Evolutionary conservation across 306 rosid genomes (phyloP).

Genomic region (Psophocarpus tetragonolobus): DNA sequence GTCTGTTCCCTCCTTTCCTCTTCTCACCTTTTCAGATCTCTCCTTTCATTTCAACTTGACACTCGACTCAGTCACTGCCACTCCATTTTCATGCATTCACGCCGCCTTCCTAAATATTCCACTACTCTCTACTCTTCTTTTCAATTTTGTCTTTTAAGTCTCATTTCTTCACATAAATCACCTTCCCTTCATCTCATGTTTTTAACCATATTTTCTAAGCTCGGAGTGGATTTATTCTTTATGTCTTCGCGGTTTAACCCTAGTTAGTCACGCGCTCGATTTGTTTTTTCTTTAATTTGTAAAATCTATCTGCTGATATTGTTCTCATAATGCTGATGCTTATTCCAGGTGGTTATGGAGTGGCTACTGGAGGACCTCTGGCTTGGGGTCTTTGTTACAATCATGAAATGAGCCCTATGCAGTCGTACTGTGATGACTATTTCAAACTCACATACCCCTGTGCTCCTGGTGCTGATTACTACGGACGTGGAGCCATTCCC

Average conservation of each 20-base stretch:
- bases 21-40: too few species aligned
- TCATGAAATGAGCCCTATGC: slow-evolving; percentile 96
- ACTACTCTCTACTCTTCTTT: too few species aligned
- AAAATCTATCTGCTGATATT: background rate
- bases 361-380: slow-evolving; percentile 93
- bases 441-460: slow-evolving; percentile 87
- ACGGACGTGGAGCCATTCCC: slow-evolving; percentile 98
- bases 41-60: too few species aligned
- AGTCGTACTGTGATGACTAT: slow-evolving; percentile 79
- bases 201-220: background rate
- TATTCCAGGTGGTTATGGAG: slow-evolving; percentile 92
- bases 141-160: too few species aligned
- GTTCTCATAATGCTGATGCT: slow-evolving; percentile 32
- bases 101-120: too few species aligned
- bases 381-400: slow-evolving; percentile 98
- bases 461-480: slow-evolving; percentile 83
- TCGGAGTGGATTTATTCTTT: background rate
- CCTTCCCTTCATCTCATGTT: too few species aligned
- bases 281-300: slow-evolving; percentile 5
- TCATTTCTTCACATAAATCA: too few species aligned
- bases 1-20: too few species aligned
- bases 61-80: too few species aligned
- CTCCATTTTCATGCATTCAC: too few species aligned
- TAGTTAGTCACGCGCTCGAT: slow-evolving; percentile 15
- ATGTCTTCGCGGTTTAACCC: too few species aligned